Conservation (phyloP, 2,329 filamentous ascomycete genomes). For the Fusarium multiceps region DNA sequence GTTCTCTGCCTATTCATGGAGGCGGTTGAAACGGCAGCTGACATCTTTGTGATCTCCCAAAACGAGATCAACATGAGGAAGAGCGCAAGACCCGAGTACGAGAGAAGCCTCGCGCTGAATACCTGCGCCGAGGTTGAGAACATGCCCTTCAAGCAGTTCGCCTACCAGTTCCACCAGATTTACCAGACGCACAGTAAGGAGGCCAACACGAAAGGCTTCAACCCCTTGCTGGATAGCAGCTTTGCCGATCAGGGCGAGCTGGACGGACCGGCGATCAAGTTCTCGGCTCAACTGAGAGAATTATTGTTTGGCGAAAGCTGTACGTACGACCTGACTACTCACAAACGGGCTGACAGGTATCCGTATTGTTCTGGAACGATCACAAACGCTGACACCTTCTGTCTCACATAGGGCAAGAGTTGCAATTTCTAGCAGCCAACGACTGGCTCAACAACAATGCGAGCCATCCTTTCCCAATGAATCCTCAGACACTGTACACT, state of each 20-base stretch:
- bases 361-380: conserved; percentile 24
- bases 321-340: conserved; percentile 50
- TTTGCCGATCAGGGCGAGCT: conserved; percentile 58
- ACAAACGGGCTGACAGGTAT: conserved; percentile 1
- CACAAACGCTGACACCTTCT: conserved; percentile 30
- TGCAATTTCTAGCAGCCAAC: conserved; percentile 59
- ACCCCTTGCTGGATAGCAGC: conserved; percentile 62
- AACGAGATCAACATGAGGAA: conserved; percentile 61
- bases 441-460: conserved; percentile 59
- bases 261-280: conserved; percentile 58
- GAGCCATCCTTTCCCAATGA: conserved; percentile 59
- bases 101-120: conserved; percentile 58
- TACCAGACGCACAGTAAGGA: conserved; percentile 68
- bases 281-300: conserved; percentile 59
- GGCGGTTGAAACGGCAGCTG: conserved; percentile 63
- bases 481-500: conserved; percentile 63
- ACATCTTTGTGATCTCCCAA: conserved; percentile 62
- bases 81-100: conserved; percentile 51
- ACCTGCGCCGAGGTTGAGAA: conserved; percentile 65
- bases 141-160: conserved; percentile 70
- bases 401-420: conserved; percentile 49
- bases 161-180: conserved; percentile 69
- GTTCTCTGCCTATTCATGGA: conserved; percentile 70
- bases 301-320: conserved; percentile 58
- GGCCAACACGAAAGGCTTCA: conserved; percentile 62